Percentiles rank a stretch among this genome's conserved stretches.
phyloP scores from a whole-genome alignment of 2,329 filamentous ascomycete genomes.

The Didymella segeticola region DNA sequence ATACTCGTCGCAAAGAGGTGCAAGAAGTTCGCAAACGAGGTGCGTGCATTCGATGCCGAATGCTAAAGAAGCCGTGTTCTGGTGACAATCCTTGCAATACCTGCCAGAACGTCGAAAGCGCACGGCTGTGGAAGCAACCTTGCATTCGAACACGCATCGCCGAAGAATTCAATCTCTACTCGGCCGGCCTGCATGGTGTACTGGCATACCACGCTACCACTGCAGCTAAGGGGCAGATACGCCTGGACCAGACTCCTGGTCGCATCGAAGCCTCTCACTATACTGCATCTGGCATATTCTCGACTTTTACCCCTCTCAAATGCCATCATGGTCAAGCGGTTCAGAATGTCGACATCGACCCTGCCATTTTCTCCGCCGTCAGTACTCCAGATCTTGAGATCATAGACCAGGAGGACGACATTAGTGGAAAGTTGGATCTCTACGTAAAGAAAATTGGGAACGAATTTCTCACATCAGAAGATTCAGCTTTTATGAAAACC shows the following conservation, averaged over 20 bases:
- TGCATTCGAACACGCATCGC: constrained; percentile 65
- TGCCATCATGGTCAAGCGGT: constrained; percentile 36
- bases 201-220: constrained; percentile 60
- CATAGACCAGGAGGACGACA: constrained; percentile 59
- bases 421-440: constrained; percentile 60
- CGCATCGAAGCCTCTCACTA: constrained; percentile 62
- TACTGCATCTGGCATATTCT: constrained; percentile 54
- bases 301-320: constrained; percentile 56
- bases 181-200: constrained; percentile 60
- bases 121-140: constrained; percentile 66
- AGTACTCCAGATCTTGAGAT: constrained; percentile 52
- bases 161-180: constrained; percentile 65
- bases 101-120: constrained; percentile 65
- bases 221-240: constrained; percentile 56
- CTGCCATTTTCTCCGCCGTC: constrained; percentile 41
- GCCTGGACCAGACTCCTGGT: constrained; percentile 57
- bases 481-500: constrained; percentile 58
- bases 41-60: constrained; percentile 67
- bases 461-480: constrained; percentile 57
- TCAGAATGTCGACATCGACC: constrained; percentile 45
- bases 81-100: constrained; percentile 66
- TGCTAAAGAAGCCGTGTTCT: constrained; percentile 70
- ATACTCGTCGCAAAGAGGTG: constrained; percentile 64
- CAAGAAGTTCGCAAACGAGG: constrained; percentile 66
- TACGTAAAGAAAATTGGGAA: constrained; percentile 60